phyloP scores from a whole-genome alignment of 192 early-diverging fungal species.

The Podila minutissima region DNA sequence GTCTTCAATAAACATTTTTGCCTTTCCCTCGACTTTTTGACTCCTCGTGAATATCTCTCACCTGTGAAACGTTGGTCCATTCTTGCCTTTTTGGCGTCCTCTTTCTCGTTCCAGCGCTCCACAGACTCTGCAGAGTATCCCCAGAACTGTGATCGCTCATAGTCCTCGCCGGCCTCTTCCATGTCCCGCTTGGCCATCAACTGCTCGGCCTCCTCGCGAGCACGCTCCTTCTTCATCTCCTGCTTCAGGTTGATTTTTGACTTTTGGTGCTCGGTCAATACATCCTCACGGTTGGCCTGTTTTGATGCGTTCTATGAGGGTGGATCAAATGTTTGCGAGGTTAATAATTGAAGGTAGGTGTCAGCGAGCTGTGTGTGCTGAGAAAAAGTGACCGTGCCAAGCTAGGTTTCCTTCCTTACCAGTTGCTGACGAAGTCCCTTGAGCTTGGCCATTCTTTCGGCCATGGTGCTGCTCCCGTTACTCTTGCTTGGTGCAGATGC shows the following conservation, averaged over 20 bases:
- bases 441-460: conserved; percentile 42
- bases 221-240: conserved; percentile 72
- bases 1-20: not conserved
- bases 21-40: no score
- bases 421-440: conserved; percentile 44
- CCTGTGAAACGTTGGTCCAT: conserved; percentile 87
- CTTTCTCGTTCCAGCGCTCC: conserved; percentile 85
- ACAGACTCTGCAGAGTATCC: conserved; percentile 89
- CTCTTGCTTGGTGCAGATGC: not conserved
- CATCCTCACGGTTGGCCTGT: conserved; percentile 78
- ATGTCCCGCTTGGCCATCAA: conserved; percentile 68
- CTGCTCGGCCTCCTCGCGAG: conserved; percentile 78
- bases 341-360: not conserved
- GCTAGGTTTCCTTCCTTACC: conserved; percentile 2
- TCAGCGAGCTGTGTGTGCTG: not conserved
- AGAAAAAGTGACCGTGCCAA: not conserved
- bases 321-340: conserved; percentile 37
- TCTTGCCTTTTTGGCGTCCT: conserved; percentile 70
- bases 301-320: conserved; percentile 42
- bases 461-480: conserved; percentile 19
- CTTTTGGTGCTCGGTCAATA: conserved; percentile 79
- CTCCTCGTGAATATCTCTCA: conserved; percentile 17
- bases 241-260: conserved; percentile 72
- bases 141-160: conserved; percentile 84
- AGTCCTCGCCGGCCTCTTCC: conserved; percentile 80